Percentiles rank a stretch among this genome's conserved stretches.
Evolutionary conservation across 306 rosid genomes (phyloP).

Genomic region (Oemleria cerasiformis): DNA sequence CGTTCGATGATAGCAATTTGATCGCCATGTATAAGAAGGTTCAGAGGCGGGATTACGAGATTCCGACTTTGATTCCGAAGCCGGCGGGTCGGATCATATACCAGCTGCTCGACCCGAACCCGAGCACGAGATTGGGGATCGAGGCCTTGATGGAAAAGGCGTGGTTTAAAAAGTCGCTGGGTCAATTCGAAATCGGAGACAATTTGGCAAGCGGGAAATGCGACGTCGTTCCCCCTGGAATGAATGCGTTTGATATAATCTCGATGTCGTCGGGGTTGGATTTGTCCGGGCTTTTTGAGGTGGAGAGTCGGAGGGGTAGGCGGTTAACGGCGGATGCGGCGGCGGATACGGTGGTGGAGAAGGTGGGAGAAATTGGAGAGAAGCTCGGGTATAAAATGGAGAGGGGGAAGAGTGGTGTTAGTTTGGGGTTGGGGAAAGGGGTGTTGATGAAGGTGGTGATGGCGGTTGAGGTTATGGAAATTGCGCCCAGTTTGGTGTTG

Average conservation of each 20-base stretch:
- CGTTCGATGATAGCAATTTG: slow-evolving; percentile 63
- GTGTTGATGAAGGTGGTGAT: slow-evolving; percentile 35
- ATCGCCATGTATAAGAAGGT: slow-evolving; percentile 60
- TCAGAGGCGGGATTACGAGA: slow-evolving; percentile 49
- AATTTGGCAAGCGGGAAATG: background rate
- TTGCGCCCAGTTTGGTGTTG: slow-evolving; percentile 40
- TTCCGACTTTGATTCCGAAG: slow-evolving; percentile 57
- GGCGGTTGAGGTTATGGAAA: slow-evolving; percentile 50
- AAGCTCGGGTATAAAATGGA: slow-evolving; percentile 58
- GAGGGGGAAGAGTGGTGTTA: slow-evolving; percentile 54
- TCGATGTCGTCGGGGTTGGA: slow-evolving; percentile 86
- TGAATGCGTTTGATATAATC: slow-evolving; percentile 89
- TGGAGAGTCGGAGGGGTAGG: slow-evolving; percentile 36
- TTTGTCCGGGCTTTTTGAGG: slow-evolving; percentile 67
- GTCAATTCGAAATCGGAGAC: slow-evolving; percentile 21
- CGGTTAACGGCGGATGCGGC: slow-evolving; percentile 47
- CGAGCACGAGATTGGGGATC: slow-evolving; percentile 44
- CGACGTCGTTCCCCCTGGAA: slow-evolving; percentile 19
- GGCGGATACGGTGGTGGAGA: slow-evolving; percentile 48
- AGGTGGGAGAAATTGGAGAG: slow-evolving; percentile 53
- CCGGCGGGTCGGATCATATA: slow-evolving; percentile 51
- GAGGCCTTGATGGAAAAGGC: slow-evolving; percentile 35
- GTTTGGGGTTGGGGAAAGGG: slow-evolving; percentile 52
- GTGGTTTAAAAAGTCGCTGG: slow-evolving; percentile 55
- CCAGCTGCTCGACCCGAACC: slow-evolving; percentile 76